Percentiles rank a stretch among this genome's conserved stretches.
These are phyloP conservation scores for Pseudogymnoascus sp. DNA, from an alignment of 2,329 filamentous ascomycete species.

Conservation along the genomic window DNA sequence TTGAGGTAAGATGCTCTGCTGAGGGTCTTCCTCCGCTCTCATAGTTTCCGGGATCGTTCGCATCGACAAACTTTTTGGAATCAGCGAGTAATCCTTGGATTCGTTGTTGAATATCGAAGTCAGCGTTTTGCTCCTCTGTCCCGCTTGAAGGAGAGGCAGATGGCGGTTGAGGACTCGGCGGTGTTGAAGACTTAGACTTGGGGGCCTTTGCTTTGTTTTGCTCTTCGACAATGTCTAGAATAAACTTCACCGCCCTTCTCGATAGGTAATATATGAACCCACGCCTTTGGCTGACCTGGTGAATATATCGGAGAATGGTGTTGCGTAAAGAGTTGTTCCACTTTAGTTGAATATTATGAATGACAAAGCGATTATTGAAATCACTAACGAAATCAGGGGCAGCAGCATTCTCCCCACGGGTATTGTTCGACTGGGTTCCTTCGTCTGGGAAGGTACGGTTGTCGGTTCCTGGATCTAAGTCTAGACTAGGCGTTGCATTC, in stretches of 20 bases:
- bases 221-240: conserved; percentile 93
- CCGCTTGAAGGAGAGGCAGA: background rate
- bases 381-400: conserved; percentile 82
- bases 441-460: conserved; percentile 32
- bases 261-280: conserved; percentile 99
- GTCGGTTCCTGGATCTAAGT: conserved; percentile 35
- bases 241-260: conserved; percentile 91
- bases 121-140: conserved; percentile 31
- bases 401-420: conserved; percentile 54
- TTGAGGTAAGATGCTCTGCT: conserved; percentile 59
- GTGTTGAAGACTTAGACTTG: conserved; percentile 21
- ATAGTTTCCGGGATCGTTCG: conserved; percentile 44
- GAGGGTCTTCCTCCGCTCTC: conserved; percentile 32
- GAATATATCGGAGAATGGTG: conserved; percentile 93
- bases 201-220: conserved; percentile 64
- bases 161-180: conserved; percentile 15
- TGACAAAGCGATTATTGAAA: conserved; percentile 96
- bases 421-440: conserved; percentile 49
- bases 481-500: conserved; percentile 22
- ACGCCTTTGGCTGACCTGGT: conserved; percentile 90
- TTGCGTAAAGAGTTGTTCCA: conserved; percentile 97
- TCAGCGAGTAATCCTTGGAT: conserved; percentile 82
- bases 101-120: conserved; percentile 67
- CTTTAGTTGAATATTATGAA: conserved; percentile 95
- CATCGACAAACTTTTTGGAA: conserved; percentile 72